Percentiles rank a stretch among this genome's conserved stretches.
phyloP scores from a whole-genome alignment of 371 early-diverging fungal genomes.

The Zancudomyces culisetae region DNA sequence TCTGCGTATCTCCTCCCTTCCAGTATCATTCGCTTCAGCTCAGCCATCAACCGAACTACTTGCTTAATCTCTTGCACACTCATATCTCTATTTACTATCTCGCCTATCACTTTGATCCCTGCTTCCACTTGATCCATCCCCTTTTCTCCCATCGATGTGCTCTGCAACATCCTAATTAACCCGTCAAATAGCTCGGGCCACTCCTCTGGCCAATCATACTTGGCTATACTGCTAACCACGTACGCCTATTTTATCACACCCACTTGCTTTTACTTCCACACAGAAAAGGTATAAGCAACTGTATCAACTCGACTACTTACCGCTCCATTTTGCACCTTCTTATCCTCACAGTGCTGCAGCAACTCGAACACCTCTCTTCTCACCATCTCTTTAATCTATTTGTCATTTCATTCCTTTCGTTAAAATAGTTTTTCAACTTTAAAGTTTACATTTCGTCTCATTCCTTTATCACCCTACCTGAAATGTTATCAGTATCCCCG shows the following conservation, averaged over 20 bases:
- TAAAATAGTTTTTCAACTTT: background rate
- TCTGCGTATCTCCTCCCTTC: too few relatives aligned
- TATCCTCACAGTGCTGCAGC: constrained; percentile 7
- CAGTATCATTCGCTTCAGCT: constrained; percentile 50
- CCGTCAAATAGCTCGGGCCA: constrained; percentile 82
- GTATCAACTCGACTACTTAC: constrained; percentile 1
- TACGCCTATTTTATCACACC: constrained; percentile 34
- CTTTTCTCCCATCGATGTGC: constrained; percentile 38
- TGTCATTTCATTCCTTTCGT: too few relatives aligned
- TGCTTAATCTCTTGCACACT: constrained; percentile 66
- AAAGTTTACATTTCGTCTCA: constrained; percentile 6
- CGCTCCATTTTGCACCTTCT: constrained; percentile 16
- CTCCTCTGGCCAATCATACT: constrained; percentile 80
- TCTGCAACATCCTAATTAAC: constrained; percentile 44
- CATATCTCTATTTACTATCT: constrained; percentile 69
- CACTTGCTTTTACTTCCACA: too few relatives aligned
- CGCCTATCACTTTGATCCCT: constrained; percentile 64
- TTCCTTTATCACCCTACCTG: background rate
- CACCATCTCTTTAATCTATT: constrained; percentile 11
- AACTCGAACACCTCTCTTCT: constrained; percentile 10
- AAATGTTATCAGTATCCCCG: background rate
- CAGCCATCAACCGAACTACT: constrained; percentile 63
- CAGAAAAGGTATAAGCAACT: too few relatives aligned
- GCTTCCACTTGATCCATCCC: constrained; percentile 78
- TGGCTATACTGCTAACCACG: constrained; percentile 71